Evolutionary conservation across 768 basidiomycete species (phyloP), one percentile per base, ranked within the genome.

Genomic region (Lyophyllum semitale): DNA sequence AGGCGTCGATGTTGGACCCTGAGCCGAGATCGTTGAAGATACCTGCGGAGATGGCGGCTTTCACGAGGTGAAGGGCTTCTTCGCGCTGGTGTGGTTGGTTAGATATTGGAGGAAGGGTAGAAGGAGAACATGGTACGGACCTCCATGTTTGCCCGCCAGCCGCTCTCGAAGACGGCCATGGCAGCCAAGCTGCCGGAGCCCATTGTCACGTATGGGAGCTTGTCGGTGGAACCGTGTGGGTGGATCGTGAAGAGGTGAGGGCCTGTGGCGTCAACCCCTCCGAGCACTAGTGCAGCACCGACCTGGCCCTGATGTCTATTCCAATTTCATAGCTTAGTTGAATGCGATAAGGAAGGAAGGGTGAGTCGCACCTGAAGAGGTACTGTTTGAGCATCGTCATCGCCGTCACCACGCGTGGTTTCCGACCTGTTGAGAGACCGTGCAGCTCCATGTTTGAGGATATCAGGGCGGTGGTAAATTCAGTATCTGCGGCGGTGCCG

Each of bases 1-100:
- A 96, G 1, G 95, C 96, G 71, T 99, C 97, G 64, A 98, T 84
- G 69, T 99, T 98, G n/a, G 93, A 95, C 40, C 97, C 97, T 0
- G 96, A 98, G 3, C 97, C 97, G 30, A 98, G 84, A 77, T 99
- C 97, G 77, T 99, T 98, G 84, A 97, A 98, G 68, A 99, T 95
- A 82, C 97, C 97, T 2, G 93, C 91, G 22, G 89, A 86, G 64
- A 99, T 87, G 43, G 97, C 95, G 35, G 84, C 80, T 54, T 88
- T 84, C 33, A 98, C 95, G 18, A 98, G 79, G 6, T 77, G 75
- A 46, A 98, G 82, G 2, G 94, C 96, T 23, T 89, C 88, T 38
- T 84, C 82, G 37, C 91, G 83, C 91, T 95, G 70, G 33, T 45
- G 29, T 20, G 1, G 55, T 25, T 41, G 51, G 43, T 35, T 26